phyloP scores from a whole-genome alignment of 306 rosid genomes.

The Acmispon strigosus region DNA sequence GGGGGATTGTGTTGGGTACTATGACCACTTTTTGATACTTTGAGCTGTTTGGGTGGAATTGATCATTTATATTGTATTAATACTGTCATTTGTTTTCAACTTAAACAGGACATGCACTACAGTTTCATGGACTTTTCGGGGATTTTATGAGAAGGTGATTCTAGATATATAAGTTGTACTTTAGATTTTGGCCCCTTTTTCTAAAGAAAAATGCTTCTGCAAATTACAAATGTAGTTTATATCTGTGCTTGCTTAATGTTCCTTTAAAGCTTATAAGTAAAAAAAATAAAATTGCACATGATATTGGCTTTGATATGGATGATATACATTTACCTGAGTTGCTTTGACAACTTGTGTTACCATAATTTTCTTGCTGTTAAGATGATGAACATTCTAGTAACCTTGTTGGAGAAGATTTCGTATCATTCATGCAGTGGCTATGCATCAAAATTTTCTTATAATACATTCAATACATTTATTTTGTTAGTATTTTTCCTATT shows the following conservation, averaged over 20 bases:
- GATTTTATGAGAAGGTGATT: conserved; percentile 95
- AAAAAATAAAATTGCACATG: not conserved
- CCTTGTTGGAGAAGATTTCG: not conserved
- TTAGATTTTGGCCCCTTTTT: not conserved
- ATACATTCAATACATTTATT: not conserved
- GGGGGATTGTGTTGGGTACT: not conserved
- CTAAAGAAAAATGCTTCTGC: not conserved
- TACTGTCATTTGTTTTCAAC: conserved; percentile 3
- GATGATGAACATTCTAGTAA: not conserved
- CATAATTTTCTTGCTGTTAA: not conserved
- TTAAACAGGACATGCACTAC: conserved; percentile 94
- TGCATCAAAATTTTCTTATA: not conserved
- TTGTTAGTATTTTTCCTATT: not conserved
- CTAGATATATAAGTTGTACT: not conserved
- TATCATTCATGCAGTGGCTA: not conserved
- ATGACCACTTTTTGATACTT: not conserved
- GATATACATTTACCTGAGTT: conserved; percentile 8
- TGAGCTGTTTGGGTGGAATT: not conserved
- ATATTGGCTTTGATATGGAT: not conserved
- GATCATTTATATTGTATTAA: not conserved
- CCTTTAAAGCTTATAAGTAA: not conserved
- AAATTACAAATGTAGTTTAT: not conserved
- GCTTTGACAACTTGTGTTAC: not conserved
- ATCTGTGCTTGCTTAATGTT: not conserved
- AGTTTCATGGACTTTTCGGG: conserved; percentile 96